These are phyloP conservation scores for Ramalina intermedia DNA, from an alignment of 495 filamentous ascomycete genomes.

Conservation along the genomic window DNA sequence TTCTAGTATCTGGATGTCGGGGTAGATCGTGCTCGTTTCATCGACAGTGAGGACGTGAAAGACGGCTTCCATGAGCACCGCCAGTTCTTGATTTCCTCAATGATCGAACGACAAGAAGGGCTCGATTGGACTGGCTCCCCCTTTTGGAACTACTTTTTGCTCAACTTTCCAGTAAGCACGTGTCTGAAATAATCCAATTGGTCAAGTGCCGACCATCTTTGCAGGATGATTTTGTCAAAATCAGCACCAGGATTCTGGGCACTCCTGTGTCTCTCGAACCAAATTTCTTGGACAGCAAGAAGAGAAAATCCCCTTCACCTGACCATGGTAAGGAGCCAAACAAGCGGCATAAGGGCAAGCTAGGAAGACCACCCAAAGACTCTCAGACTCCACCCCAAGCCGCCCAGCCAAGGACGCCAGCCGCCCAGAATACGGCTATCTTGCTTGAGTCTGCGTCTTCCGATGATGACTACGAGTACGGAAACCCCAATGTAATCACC, in stretches of 20 bases:
- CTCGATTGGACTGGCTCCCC: conserved; percentile 40
- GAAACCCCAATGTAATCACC: conserved; percentile 12
- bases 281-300: neutral
- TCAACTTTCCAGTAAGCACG: conserved; percentile 31
- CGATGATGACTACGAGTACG: conserved; percentile 26
- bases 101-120: conserved; percentile 41
- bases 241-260: conserved; percentile 17
- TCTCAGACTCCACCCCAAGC: neutral
- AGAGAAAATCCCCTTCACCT: conserved; percentile 11
- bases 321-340: neutral
- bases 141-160: conserved; percentile 36
- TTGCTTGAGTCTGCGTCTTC: conserved; percentile 10
- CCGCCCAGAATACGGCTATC: conserved; percentile 13
- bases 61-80: conserved; percentile 39
- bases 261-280: neutral
- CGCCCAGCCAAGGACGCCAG: conserved; percentile 16
- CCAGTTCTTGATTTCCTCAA: conserved; percentile 40
- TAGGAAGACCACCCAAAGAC: conserved; percentile 7
- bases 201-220: conserved; percentile 3
- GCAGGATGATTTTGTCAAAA: conserved; percentile 29
- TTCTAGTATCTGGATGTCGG: conserved; percentile 22
- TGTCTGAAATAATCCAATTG: conserved; percentile 2
- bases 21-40: conserved; percentile 17
- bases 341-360: conserved; percentile 13
- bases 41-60: conserved; percentile 32